These are phyloP conservation scores for Annulohypoxylon moriforme DNA, from an alignment of 495 filamentous ascomycete species.

Conservation along the genomic window DNA sequence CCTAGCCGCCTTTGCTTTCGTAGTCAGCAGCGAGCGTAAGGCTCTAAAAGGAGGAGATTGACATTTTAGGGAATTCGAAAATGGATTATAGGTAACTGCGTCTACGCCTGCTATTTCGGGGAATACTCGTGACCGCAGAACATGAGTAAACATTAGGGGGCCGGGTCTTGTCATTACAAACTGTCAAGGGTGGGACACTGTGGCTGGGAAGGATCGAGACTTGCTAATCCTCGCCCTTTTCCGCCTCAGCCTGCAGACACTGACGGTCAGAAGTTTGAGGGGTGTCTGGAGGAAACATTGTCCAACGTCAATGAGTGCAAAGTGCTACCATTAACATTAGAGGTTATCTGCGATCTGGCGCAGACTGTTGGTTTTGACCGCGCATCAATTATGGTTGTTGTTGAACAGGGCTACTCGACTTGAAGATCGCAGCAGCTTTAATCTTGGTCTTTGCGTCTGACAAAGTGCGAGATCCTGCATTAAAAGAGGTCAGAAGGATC, in stretches of 20 bases:
- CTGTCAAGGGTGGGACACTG: conserved; percentile 22
- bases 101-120: conserved; percentile 40
- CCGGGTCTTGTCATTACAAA: conserved; percentile 16
- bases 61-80: conserved; percentile 4
- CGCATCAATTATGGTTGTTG: conserved; percentile 23
- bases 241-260: conserved; percentile 35
- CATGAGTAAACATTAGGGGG: conserved; percentile 22
- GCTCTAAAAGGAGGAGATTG: conserved; percentile 13
- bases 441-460: conserved; percentile 31
- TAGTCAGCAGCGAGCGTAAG: conserved; percentile 27
- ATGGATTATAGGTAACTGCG: conserved; percentile 5
- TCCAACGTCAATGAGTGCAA: conserved; percentile 32
- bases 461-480: conserved; percentile 15
- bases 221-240: conserved; percentile 36
- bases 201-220: conserved; percentile 42
- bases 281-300: conserved; percentile 29
- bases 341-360: conserved; percentile 25
- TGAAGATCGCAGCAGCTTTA: conserved; percentile 17
- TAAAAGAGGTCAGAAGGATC: conserved; percentile 32
- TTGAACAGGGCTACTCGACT: conserved; percentile 25
- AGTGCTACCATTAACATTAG: conserved; percentile 21
- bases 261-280: conserved; percentile 11
- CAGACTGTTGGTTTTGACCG: conserved; percentile 19
- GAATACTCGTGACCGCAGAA: conserved; percentile 18
- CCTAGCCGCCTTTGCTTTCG: conserved; percentile 9